A percentile compares a stretch with the other conserved stretches of the same genome.
Conservation (phyloP, 169 alveolate genomes). For the Hepatocystis sp. region DNA sequence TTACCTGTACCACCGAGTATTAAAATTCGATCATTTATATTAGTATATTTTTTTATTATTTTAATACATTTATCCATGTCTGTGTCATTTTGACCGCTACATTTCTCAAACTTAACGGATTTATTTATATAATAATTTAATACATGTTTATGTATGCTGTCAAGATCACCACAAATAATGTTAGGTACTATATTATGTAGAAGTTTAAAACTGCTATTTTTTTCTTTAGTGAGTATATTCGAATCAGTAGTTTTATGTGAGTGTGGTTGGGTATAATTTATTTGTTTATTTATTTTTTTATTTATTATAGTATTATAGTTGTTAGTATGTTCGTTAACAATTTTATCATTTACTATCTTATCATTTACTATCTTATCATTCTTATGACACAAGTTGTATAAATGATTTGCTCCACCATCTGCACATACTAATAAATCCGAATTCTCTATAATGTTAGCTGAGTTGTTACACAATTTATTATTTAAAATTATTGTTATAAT, state of each 20-base stretch:
- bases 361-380: constrained; percentile 3
- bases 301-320: neutral
- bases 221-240: constrained; percentile 1
- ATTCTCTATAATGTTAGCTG: constrained; percentile 30
- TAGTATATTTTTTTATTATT: constrained; percentile 17
- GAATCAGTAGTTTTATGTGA: neutral
- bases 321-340: neutral
- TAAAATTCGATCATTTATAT: constrained; percentile 40
- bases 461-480: constrained; percentile 12
- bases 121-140: constrained; percentile 41
- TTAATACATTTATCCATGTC: constrained; percentile 73
- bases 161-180: constrained; percentile 74
- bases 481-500: constrained; percentile 57
- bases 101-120: constrained; percentile 49
- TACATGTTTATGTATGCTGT: constrained; percentile 52
- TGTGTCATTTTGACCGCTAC: constrained; percentile 21
- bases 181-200: constrained; percentile 31
- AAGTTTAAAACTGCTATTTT: neutral
- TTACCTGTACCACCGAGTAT: constrained; percentile 75
- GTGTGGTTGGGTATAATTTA: too few relatives aligned
- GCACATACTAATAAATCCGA: constrained; percentile 70
- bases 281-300: neutral
- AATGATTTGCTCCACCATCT: constrained; percentile 74
- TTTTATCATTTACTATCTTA: neutral
- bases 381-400: constrained; percentile 21